Evolutionary conservation across 495 filamentous ascomycete species (phyloP).

Genomic region (Sordaria brevicollis): DNA sequence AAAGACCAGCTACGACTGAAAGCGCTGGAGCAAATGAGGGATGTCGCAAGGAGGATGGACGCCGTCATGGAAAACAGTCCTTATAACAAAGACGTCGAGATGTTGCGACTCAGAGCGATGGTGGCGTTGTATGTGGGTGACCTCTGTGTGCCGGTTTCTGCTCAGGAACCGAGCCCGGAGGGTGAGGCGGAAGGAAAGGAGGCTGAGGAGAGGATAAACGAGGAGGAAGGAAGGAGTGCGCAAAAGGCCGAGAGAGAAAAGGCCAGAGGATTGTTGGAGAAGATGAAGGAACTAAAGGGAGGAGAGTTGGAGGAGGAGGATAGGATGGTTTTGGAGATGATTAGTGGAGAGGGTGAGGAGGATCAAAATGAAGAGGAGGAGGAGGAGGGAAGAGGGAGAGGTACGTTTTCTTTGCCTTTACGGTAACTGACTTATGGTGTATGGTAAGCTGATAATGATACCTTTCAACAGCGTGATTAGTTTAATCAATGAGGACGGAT

Average conservation of each 20-base stretch:
- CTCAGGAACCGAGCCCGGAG: background rate
- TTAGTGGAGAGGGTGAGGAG: conserved; percentile 16
- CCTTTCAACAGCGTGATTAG: background rate
- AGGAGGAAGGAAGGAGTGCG: conserved; percentile 11
- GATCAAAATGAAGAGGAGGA: conserved; percentile 17
- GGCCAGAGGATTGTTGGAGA: conserved; percentile 19
- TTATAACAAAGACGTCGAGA: conserved; percentile 45
- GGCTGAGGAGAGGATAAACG: conserved; percentile 11
- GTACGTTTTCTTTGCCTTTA: conserved; percentile 14
- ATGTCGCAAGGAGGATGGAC: conserved; percentile 55
- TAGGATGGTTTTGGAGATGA: conserved; percentile 14
- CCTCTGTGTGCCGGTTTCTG: conserved; percentile 26
- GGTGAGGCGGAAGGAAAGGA: conserved; percentile 4
- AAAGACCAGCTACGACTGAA: conserved; percentile 17
- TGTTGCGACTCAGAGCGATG: conserved; percentile 57
- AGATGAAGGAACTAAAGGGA: conserved; percentile 14
- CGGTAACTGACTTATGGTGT: background rate
- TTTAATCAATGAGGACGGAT: no score
- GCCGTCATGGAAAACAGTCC: conserved; percentile 51
- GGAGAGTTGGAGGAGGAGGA: conserved; percentile 21
- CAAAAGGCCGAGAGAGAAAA: conserved; percentile 15
- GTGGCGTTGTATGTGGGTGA: conserved; percentile 59
- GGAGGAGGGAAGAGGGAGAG: conserved; percentile 2
- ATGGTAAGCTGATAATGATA: background rate
- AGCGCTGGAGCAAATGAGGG: conserved; percentile 21